phyloP scores from a whole-genome alignment of 129 eudicot genomes.

The Saposhnikovia divaricata region DNA sequence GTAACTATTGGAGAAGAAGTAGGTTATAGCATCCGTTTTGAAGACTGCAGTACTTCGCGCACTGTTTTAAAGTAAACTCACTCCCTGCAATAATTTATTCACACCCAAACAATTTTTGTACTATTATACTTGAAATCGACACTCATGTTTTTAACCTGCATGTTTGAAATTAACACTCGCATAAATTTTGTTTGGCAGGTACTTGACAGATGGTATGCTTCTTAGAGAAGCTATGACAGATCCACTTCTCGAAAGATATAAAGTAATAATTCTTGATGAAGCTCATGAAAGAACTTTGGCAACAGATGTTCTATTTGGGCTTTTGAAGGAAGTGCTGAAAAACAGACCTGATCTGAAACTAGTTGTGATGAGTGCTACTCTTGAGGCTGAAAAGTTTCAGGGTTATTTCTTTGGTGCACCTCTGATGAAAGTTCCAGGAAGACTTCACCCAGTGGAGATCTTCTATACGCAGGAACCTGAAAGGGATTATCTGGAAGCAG shows the following conservation, averaged over 20 bases:
- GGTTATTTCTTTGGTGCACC: slow-evolving; percentile 89
- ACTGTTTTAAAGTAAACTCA: slow-evolving; percentile 67
- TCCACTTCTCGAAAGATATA: slow-evolving; percentile 82
- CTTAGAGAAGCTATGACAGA: slow-evolving; percentile 99
- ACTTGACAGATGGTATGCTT: slow-evolving; percentile 97
- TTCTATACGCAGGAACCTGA: slow-evolving; percentile 95
- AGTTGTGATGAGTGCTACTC: slow-evolving; percentile 99
- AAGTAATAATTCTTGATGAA: slow-evolving; percentile 11
- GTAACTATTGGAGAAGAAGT: slow-evolving; percentile 93
- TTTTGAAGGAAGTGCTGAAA: not conserved
- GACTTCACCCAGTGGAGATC: slow-evolving; percentile 93
- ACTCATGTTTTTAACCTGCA: not conserved
- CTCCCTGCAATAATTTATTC: not conserved
- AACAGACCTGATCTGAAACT: slow-evolving; percentile 84
- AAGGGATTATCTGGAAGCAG: slow-evolving; percentile 93
- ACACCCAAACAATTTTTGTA: not conserved
- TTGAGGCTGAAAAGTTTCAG: slow-evolving; percentile 97
- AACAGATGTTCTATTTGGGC: not conserved
- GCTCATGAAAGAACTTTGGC: not conserved
- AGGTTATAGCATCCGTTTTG: slow-evolving; percentile 90
- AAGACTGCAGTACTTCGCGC: slow-evolving; percentile 13
- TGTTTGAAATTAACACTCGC: not conserved
- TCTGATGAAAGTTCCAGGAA: slow-evolving; percentile 95
- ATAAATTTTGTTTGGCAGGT: slow-evolving; percentile 31
- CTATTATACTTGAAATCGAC: not conserved